phyloP scores from a whole-genome alignment of 1,284 basidiomycete genomes.

The Irpex sp. region DNA sequence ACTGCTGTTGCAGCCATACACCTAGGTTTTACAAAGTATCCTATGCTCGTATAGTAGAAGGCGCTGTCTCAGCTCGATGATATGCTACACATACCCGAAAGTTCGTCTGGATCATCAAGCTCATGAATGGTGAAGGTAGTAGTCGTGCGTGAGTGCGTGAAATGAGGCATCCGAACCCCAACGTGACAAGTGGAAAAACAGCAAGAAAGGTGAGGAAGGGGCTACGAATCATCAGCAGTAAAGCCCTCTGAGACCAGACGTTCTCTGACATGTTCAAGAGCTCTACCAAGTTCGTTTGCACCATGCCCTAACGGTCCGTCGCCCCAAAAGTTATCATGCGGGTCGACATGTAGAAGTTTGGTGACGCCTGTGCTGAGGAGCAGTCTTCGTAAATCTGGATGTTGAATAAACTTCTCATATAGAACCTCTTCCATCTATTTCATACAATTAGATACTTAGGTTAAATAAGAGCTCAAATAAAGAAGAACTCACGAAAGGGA shows the following conservation, averaged over 20 bases:
- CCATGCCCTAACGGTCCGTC: conserved; percentile 43
- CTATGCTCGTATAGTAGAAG: background rate
- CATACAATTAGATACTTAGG: background rate
- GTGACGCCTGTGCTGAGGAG: conserved; percentile 45
- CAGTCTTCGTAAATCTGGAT: conserved; percentile 39
- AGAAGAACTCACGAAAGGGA: conserved; percentile 37
- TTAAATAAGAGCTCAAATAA: background rate
- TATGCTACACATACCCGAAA: background rate
- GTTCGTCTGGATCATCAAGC: background rate
- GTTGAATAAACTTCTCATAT: conserved; percentile 57
- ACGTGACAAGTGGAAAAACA: background rate
- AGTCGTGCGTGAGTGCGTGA: background rate
- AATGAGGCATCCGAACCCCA: background rate
- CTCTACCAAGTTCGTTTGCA: conserved; percentile 51
- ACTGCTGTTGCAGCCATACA: background rate
- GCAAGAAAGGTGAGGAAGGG: background rate
- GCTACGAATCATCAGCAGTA: background rate
- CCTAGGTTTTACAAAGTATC: background rate
- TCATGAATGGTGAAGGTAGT: background rate
- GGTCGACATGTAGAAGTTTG: conserved; percentile 44
- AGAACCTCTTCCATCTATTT: conserved; percentile 56
- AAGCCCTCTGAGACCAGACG: conserved; percentile 31
- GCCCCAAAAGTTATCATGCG: conserved; percentile 52
- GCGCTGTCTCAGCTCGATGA: background rate
- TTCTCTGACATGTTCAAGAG: conserved; percentile 48